These are phyloP conservation scores for Glycine tomentella DNA, from an alignment of 306 rosid genomes.

Conservation along the genomic window DNA sequence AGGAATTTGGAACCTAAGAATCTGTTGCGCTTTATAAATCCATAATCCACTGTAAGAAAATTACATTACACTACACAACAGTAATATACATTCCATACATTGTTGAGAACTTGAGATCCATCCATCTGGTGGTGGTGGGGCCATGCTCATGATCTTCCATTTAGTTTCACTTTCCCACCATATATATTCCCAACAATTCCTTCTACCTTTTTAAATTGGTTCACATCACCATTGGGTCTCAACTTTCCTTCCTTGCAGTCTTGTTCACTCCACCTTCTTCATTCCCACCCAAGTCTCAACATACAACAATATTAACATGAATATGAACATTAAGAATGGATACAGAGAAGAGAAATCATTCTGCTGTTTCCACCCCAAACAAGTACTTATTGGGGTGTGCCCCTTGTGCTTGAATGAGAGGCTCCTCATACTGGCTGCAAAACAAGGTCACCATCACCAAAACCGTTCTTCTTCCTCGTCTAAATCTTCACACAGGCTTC, in stretches of 20 bases:
- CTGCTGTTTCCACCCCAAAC: slow-evolving; percentile 89
- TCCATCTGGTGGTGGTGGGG: slow-evolving; percentile 44
- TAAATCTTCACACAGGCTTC: slow-evolving; percentile 47
- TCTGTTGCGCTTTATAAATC: no score
- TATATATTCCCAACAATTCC: slow-evolving; percentile 48
- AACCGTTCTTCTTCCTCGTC: slow-evolving; percentile 43
- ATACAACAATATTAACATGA: slow-evolving; percentile 5
- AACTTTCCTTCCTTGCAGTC: not conserved
- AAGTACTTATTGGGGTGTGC: slow-evolving; percentile 81
- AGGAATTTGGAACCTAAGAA: no score
- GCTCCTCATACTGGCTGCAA: slow-evolving; percentile 76
- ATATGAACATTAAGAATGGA: slow-evolving; percentile 51
- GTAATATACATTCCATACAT: no score
- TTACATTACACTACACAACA: no score
- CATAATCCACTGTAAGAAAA: no score
- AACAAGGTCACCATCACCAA: slow-evolving; percentile 35
- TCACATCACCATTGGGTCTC: not conserved
- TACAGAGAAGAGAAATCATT: slow-evolving; percentile 63
- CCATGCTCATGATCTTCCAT: slow-evolving; percentile 39
- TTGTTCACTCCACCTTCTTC: no score
- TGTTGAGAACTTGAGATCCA: no score
- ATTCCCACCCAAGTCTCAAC: not conserved
- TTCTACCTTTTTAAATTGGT: slow-evolving; percentile 30
- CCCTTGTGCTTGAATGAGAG: slow-evolving; percentile 84
- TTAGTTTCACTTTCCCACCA: slow-evolving; percentile 49